phyloP scores from a whole-genome alignment of 345 rosid genomes.

The Salix viminalis region DNA sequence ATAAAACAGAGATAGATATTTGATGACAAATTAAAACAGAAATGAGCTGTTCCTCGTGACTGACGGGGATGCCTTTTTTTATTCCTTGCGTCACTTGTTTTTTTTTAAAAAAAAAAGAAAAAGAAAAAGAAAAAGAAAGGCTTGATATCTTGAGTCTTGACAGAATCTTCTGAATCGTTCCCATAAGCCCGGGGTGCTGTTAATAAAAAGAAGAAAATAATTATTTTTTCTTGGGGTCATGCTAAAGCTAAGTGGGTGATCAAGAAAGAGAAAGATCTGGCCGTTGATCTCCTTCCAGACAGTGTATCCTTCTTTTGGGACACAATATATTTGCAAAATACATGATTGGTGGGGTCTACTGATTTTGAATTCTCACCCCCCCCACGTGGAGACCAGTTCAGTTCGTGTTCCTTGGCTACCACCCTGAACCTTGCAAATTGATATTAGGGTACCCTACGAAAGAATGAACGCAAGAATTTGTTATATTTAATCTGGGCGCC shows the following conservation, averaged over 20 bases:
- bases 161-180: constrained; percentile 27
- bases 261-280: not conserved
- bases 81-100: not conserved
- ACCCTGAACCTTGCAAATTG: constrained; percentile 6
- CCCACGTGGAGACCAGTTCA: constrained; percentile 46
- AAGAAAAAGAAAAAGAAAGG: not conserved
- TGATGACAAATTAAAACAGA: not conserved
- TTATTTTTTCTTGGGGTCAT: not conserved
- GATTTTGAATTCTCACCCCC: constrained; percentile 30
- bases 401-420: constrained; percentile 28
- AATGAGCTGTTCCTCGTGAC: not conserved
- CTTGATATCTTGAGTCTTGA: constrained; percentile 14
- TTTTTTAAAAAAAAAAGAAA: too few species aligned
- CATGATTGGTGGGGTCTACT: constrained; percentile 30
- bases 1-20: not conserved
- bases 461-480: not conserved
- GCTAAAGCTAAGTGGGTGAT: not conserved
- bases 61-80: not conserved
- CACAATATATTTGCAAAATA: constrained; percentile 12
- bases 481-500: constrained; percentile 2
- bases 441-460: constrained; percentile 14
- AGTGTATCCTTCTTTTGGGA: constrained; percentile 18
- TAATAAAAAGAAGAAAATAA: not conserved
- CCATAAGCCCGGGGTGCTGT: constrained; percentile 9
- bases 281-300: constrained; percentile 21